Evolutionary conservation across 2,329 filamentous ascomycete genomes (phyloP), one percentile per base, ranked within the genome.

Genomic region (Aureobasidium sp.): DNA sequence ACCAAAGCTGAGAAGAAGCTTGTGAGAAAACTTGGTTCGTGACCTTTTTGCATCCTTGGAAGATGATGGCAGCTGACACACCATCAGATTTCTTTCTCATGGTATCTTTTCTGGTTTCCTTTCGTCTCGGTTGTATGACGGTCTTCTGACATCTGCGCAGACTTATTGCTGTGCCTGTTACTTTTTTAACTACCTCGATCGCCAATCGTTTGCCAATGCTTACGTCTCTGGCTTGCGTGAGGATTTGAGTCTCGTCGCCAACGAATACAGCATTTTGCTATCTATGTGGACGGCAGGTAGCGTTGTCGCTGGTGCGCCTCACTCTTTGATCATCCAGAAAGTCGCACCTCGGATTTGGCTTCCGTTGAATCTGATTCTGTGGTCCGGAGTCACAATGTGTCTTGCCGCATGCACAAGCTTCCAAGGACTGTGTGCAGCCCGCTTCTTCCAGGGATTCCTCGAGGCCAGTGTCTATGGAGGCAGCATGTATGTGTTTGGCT

Each of bases 331-430:
- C 2, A 76, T 89, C 2, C 82, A 87, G 70, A 85, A 86, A 66
- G 69, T 88, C 64, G 80, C 80, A 53, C 87, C 86, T 1, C 78
- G 84, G n/a, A 76, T 83, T 64, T 88, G 84, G 67, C 62, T 70
- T 25, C 85, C 85, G 0, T 67, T 76, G 31, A 86, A 85, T 79
- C 86, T 87, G 80, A 62, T 86, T 22, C 68, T 83, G 60, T 89
- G 87, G 87, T 86, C 81, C 1, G 76, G 77, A 0, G 72, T 89
- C 29, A 89, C 86, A 2, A 86, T 87, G 82, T 74, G 79, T 39
- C 85, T 82, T 1, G 83, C 29, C 7, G 55, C 42, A 27, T 58
- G 41, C 29, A 58, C 17, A 25, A 45, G 3, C 7, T 58, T 31
- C 4, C 15, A 20, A 37, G 27, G 39, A 1, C 17, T 58, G 2